Conservation (phyloP, 164 flowering plant species). For the Vitis rotundifolia region DNA sequence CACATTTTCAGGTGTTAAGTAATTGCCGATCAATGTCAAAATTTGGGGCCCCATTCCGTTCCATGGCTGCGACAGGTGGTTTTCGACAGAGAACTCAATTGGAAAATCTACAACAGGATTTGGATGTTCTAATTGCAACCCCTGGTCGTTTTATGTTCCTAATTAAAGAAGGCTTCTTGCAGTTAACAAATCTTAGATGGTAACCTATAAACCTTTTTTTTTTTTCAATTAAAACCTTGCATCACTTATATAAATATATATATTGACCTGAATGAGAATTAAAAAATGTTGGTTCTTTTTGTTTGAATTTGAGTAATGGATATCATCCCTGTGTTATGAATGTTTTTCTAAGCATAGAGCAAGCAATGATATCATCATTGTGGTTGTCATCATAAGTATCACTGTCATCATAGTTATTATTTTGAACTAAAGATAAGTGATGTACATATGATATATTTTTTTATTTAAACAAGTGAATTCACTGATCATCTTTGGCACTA, state of each 20-base stretch:
- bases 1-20: constrained; percentile 65
- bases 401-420: too few species aligned
- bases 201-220: constrained; percentile 17
- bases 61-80: constrained; percentile 97
- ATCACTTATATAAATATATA: not conserved
- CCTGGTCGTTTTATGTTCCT: constrained; percentile 91
- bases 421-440: too few species aligned
- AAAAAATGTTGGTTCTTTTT: not conserved
- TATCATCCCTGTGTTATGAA: too few species aligned
- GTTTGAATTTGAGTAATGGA: not conserved
- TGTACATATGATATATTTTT: too few species aligned
- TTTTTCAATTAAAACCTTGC: not conserved
- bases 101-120: constrained; percentile 70
- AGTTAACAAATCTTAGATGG: constrained; percentile 77
- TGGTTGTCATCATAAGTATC: too few species aligned
- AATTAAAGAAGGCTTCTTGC: constrained; percentile 76
- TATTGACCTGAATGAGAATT: not conserved
- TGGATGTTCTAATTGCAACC: constrained; percentile 90
- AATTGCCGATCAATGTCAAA: constrained; percentile 83
- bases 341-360: too few species aligned
- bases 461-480: too few species aligned
- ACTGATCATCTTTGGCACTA: too few species aligned
- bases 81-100: constrained; percentile 83
- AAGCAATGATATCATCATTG: too few species aligned
- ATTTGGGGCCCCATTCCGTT: constrained; percentile 85